Base-by-base conservation (phyloP, 192 early-diverging fungal species). In the Piromyces finnis region DNA sequence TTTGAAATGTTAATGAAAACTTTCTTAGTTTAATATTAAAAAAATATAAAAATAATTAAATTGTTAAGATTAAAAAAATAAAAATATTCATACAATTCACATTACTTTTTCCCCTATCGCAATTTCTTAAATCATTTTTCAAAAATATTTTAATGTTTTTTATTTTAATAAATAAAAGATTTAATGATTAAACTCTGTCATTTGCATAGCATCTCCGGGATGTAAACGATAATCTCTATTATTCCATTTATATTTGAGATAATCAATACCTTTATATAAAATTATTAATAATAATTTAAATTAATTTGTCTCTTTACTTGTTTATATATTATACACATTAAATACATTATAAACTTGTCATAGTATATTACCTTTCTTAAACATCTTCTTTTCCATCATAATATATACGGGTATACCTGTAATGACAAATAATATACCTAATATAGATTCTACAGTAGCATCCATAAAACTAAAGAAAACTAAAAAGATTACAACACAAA, bases 401-500 rank as follows among this genome's bases (percentile, higher is more conserved):
- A 68, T 68, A 68, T 68, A 68, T 7, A 68, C 51, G 0, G 51
- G 51, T n/a, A 68, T 68, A 68, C 51, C 51, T 68, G 51, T 68
- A n/a, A 68, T 68, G 18, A 68, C 51, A 68, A 68, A 68, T 11
- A 68, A n/a, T 22, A 68, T 17, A 68, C 51, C 51, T 68, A 68
- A 68, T 7, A 68, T 7, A 11, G 51, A 68, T 68, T 68, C 51
- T 9, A 68, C 51, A 0, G 51, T 68, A 9, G 51, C 51, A 68
- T 68, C 51, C 51, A 68, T 68, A 68, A 68, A 68, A 68, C 51
- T 68, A n/a, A 68, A 68, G 51, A 68, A 68, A 32, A 93, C 84
- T 29, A 95, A 83, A 77, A 92, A 92, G 26, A 91, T 77, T 2
- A 88, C 86, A 16, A 90, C 81, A 41, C 85, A 81, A 22, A 89